Conservation (phyloP, 1,284 basidiomycete species). For the Apiotrichum gamsii region DNA sequence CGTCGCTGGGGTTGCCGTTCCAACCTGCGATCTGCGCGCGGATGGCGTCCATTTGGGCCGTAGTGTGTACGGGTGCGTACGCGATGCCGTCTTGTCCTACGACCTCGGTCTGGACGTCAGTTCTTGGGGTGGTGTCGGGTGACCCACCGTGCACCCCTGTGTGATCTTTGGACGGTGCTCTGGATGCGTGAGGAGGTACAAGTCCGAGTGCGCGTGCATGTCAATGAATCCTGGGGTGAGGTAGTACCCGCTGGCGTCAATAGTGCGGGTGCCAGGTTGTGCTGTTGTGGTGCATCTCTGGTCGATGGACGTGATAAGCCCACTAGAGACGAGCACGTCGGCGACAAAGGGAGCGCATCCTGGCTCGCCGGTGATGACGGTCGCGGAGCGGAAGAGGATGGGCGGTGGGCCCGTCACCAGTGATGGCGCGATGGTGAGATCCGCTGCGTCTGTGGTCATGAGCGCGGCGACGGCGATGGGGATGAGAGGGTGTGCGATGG, state of each 20-base stretch:
- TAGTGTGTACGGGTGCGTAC: constrained; percentile 33
- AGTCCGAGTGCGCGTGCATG: constrained; percentile 45
- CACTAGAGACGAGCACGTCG: constrained; percentile 30
- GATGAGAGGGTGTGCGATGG: too few species aligned
- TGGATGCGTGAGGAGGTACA: constrained; percentile 40
- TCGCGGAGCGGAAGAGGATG: constrained; percentile 26
- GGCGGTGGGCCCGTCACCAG: too few species aligned
- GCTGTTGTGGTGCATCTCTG: not conserved
- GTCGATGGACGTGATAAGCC: constrained; percentile 22
- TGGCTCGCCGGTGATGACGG: constrained; percentile 31
- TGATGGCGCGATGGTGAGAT: too few species aligned
- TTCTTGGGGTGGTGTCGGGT: not conserved
- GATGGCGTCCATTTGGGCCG: constrained; percentile 25
- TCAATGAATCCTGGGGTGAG: constrained; percentile 46
- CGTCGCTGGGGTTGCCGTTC: constrained; percentile 44
- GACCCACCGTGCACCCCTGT: constrained; percentile 42
- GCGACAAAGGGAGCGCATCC: constrained; percentile 24
- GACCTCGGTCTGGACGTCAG: constrained; percentile 33
- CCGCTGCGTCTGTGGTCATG: too few species aligned
- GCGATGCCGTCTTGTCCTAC: constrained; percentile 45
- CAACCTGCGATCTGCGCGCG: constrained; percentile 44
- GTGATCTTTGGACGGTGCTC: constrained; percentile 42
- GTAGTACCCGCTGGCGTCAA: constrained; percentile 29
- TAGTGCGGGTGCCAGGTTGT: not conserved
- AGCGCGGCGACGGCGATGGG: too few species aligned